A percentile compares a stretch with the other conserved stretches of the same genome.
Conservation (phyloP, 805 yeast species). For the Sugiyamaella floridensis region DNA sequence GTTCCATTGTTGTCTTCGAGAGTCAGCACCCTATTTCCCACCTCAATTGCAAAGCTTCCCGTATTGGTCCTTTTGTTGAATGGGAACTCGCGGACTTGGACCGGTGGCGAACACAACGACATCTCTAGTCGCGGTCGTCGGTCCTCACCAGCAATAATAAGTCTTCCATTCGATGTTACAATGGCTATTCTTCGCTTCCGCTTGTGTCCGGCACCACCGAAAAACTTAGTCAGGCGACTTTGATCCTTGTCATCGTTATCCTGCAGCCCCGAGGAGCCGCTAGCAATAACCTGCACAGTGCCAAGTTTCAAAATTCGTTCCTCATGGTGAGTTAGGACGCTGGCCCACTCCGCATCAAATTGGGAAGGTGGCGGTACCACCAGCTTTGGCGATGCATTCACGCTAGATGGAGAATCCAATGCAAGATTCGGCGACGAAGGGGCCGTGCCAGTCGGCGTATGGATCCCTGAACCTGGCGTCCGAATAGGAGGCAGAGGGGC, state of each 20-base stretch:
- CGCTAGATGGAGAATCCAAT: neutral
- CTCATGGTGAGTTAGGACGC: constrained; percentile 36
- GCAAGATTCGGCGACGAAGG: neutral
- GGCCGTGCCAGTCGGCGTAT: neutral
- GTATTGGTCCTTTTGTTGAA: constrained; percentile 21
- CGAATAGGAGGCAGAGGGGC: neutral
- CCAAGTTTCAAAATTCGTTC: constrained; percentile 45
- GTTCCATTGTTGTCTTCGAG: constrained; percentile 30
- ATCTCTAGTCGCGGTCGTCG: constrained; percentile 28
- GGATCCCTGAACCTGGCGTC: neutral
- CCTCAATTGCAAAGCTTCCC: constrained; percentile 29
- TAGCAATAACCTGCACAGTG: constrained; percentile 27
- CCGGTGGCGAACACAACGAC: constrained; percentile 29
- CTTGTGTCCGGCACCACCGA: constrained; percentile 19
- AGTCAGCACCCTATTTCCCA: constrained; percentile 28
- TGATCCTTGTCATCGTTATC: constrained; percentile 19
- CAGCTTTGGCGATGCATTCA: constrained; percentile 11
- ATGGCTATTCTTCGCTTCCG: constrained; percentile 28
- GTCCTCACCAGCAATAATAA: constrained; percentile 29
- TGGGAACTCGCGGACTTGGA: constrained; percentile 28
- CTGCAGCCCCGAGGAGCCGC: constrained; percentile 5
- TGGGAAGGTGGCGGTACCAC: constrained; percentile 41
- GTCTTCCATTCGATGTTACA: constrained; percentile 31
- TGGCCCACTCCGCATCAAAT: constrained; percentile 44
- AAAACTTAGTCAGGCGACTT: constrained; percentile 26